These are phyloP conservation scores for Calamus simplicifolius DNA, from an alignment of 176 grass and related monocot species.

Conservation along the genomic window DNA sequence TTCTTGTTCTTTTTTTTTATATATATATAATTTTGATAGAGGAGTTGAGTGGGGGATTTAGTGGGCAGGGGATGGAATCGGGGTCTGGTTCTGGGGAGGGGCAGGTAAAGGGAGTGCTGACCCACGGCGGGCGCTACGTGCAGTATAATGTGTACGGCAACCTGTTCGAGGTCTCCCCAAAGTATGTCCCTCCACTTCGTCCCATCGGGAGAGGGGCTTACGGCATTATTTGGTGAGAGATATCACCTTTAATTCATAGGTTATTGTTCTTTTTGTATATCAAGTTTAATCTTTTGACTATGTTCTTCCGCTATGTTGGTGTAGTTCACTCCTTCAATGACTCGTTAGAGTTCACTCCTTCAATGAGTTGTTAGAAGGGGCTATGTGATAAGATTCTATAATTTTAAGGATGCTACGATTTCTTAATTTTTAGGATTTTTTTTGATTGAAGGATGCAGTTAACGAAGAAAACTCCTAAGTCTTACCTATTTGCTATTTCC, in stretches of 20 bases:
- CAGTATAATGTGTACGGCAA: slow-evolving; percentile 88
- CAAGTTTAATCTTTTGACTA: neutral
- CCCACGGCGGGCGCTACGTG: slow-evolving; percentile 72
- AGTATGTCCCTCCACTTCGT: slow-evolving; percentile 81
- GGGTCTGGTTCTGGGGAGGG: slow-evolving; percentile 24
- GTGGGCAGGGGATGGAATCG: neutral
- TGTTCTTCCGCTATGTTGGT: no score
- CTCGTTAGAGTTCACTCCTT: no score
- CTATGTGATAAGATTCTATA: no score
- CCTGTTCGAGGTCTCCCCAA: slow-evolving; percentile 77
- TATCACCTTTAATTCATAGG: neutral
- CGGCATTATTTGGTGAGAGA: slow-evolving; percentile 92
- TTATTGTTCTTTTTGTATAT: slow-evolving; percentile 1
- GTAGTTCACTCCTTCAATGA: no score
- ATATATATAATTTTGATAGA: no score
- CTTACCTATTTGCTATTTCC: no score
- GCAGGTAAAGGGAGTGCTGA: slow-evolving; percentile 53
- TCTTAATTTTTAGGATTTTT: neutral
- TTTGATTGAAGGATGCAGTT: neutral
- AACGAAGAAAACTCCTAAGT: no score
- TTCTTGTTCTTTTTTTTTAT: no score
- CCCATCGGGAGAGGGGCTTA: slow-evolving; percentile 88
- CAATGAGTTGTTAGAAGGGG: no score
- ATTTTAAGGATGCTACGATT: no score
- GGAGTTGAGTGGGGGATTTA: neutral